Conservation (phyloP, 805 yeast species). For the Ogataea haglerorum region DNA sequence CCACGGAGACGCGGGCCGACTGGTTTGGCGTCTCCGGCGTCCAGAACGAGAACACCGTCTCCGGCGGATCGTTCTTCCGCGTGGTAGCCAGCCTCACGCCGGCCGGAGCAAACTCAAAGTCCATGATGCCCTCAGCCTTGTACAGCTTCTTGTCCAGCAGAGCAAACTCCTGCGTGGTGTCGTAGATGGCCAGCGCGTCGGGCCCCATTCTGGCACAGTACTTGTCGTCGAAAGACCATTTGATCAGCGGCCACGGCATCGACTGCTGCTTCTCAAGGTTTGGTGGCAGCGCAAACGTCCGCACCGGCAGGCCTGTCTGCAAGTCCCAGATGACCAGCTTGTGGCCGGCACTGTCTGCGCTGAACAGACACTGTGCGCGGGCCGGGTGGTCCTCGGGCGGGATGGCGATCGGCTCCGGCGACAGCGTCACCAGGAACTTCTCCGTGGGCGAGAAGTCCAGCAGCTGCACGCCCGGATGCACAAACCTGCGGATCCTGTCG, state of each 20-base stretch:
- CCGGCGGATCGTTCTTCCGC: constrained; percentile 46
- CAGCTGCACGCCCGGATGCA: constrained; percentile 85
- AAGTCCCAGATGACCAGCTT: constrained; percentile 92
- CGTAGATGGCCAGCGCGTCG: constrained; percentile 88
- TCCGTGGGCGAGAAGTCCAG: constrained; percentile 93
- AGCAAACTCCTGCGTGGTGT: constrained; percentile 64
- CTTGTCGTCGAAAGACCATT: constrained; percentile 91
- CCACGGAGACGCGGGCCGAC: constrained; percentile 89
- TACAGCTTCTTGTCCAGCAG: constrained; percentile 82
- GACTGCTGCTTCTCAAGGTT: constrained; percentile 60
- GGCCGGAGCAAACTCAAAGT: constrained; percentile 94
- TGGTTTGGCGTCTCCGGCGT: constrained; percentile 89
- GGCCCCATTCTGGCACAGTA: constrained; percentile 96
- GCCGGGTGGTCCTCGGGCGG: constrained; percentile 67
- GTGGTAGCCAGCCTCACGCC: constrained; percentile 64
- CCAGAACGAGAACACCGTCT: constrained; percentile 85
- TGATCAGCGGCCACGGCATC: constrained; percentile 92
- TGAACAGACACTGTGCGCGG: constrained; percentile 73
- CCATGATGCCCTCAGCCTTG: constrained; percentile 79
- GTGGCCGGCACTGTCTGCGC: constrained; percentile 86
- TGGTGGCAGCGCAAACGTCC: constrained; percentile 89
- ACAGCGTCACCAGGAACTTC: constrained; percentile 82
- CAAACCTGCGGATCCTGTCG: constrained; percentile 68
- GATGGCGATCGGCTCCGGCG: constrained; percentile 74
- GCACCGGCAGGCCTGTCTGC: constrained; percentile 72